Percentiles rank a stretch among this genome's conserved stretches.
Conservation (phyloP, 2,329 filamentous ascomycete genomes). For the Xylaria sp. region DNA sequence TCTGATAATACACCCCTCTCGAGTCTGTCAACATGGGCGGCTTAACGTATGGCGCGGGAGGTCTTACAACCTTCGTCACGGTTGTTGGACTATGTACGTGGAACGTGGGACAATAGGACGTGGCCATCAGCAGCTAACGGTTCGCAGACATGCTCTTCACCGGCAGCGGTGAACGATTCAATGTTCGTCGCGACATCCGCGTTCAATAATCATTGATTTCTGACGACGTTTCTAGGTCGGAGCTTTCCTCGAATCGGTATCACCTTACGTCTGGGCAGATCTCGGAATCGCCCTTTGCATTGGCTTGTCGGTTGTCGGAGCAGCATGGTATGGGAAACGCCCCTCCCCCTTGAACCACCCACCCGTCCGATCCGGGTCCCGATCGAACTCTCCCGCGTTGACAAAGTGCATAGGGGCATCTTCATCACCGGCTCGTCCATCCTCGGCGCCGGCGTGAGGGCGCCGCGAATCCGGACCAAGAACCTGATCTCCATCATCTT, state of each 20-base stretch:
- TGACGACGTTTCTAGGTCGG: conserved; percentile 66
- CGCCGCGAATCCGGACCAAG: conserved; percentile 97
- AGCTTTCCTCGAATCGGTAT: conserved; percentile 90
- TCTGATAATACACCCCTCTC: background rate
- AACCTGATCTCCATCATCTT: conserved; percentile 99
- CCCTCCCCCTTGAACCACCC: no score
- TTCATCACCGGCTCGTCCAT: conserved; percentile 98
- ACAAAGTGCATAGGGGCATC: conserved; percentile 76
- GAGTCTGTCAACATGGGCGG: conserved; percentile 23
- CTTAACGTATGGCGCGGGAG: conserved; percentile 25
- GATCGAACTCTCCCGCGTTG: conserved; percentile 1
- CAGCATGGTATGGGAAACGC: conserved; percentile 75
- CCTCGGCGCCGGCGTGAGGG: conserved; percentile 92
- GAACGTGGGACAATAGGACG: conserved; percentile 1
- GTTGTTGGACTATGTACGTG: conserved; percentile 37
- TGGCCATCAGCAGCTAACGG: conserved; percentile 7
- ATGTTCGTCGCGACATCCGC: conserved; percentile 58
- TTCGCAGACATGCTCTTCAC: conserved; percentile 94
- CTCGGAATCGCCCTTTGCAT: conserved; percentile 93
- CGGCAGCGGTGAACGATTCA: conserved; percentile 92
- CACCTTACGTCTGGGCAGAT: conserved; percentile 91
- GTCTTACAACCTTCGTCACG: conserved; percentile 24
- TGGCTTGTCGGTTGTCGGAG: conserved; percentile 92
- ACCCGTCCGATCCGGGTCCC: background rate
- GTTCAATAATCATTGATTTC: conserved; percentile 13